Conservation (phyloP, 1,139 yeast genomes). For the Zygotorulaspora mrakii region DNA sequence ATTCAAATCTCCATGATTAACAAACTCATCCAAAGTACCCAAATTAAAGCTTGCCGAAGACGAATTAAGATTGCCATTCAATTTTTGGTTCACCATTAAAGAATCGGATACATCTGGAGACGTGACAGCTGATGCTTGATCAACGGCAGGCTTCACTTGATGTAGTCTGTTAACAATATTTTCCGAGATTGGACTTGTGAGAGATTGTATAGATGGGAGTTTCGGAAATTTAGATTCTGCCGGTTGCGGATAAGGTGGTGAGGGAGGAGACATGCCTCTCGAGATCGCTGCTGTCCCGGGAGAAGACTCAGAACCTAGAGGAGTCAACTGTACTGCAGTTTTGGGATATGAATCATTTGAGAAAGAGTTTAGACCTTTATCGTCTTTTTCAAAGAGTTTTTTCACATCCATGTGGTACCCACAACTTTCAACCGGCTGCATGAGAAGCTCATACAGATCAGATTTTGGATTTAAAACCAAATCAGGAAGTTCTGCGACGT, state of each 20-base stretch:
- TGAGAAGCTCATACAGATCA: conserved; percentile 22
- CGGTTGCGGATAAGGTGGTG: neutral
- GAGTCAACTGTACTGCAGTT: conserved; percentile 11
- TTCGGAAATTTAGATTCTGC: conserved; percentile 1
- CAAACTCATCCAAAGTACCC: conserved; percentile 35
- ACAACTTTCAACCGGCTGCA: conserved; percentile 27
- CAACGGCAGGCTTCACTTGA: neutral
- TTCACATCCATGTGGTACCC: conserved; percentile 30
- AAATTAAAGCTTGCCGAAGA: conserved; percentile 23
- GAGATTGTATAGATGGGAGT: conserved; percentile 1
- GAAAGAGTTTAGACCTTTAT: conserved; percentile 5
- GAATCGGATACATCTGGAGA: conserved; percentile 3
- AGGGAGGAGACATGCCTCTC: neutral
- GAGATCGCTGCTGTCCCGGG: neutral
- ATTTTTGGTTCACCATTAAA: neutral
- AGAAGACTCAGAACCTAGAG: conserved; percentile 2
- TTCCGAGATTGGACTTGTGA: neutral
- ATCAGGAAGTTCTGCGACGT: conserved; percentile 17
- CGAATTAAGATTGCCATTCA: neutral
- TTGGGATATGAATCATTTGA: conserved; percentile 7
- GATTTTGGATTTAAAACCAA: conserved; percentile 27
- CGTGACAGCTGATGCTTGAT: neutral
- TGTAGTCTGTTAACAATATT: neutral
- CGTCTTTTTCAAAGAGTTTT: conserved; percentile 24
- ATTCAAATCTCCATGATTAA: conserved; percentile 30